These are phyloP conservation scores for Fraxinus anomala DNA, from an alignment of 257 asterid genomes.

Conservation along the genomic window DNA sequence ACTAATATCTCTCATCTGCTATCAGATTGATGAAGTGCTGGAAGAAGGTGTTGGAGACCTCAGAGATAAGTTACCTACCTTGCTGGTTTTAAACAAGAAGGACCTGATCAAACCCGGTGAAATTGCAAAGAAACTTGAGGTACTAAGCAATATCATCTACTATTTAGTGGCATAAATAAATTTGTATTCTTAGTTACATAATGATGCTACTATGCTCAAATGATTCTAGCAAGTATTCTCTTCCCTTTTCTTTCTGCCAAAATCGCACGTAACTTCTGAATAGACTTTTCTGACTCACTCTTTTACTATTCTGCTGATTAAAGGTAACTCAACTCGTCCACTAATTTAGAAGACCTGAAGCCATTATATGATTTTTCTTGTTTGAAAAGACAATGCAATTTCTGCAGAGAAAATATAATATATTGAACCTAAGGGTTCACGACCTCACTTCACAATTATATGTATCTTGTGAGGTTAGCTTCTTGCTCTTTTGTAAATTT, in stretches of 20 bases:
- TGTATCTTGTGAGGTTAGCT: background rate
- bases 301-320: background rate
- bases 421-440: background rate
- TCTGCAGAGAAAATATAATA: background rate
- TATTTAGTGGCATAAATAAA: background rate
- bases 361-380: background rate
- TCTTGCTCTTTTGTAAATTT: background rate
- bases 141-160: constrained; percentile 8
- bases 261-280: background rate
- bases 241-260: background rate
- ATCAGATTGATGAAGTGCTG: constrained; percentile 82
- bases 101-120: constrained; percentile 97
- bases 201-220: background rate
- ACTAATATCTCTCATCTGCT: constrained; percentile 16
- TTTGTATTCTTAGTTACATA: background rate
- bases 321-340: background rate
- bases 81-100: constrained; percentile 89
- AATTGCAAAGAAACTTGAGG: constrained; percentile 95
- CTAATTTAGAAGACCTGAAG: background rate
- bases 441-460: background rate
- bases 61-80: constrained; percentile 62
- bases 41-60: constrained; percentile 72
- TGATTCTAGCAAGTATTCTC: constrained; percentile 8
- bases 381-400: background rate
- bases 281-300: background rate